Percentiles rank a stretch among this genome's conserved stretches.
phyloP scores from a whole-genome alignment of 805 yeast species.

The Cyberlindnera euphorbiae region DNA sequence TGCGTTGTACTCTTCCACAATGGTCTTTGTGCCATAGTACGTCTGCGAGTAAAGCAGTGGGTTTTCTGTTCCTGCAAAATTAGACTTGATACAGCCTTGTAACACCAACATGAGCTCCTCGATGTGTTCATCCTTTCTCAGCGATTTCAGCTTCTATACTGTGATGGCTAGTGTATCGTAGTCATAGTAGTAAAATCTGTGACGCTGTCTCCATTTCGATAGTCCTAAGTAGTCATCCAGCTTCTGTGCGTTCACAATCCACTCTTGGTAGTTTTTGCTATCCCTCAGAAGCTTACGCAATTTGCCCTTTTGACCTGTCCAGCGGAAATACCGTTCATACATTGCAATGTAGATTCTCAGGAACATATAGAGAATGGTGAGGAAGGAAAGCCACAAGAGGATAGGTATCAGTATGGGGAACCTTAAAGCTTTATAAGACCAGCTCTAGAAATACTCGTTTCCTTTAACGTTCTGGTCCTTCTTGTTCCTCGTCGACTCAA shows the following conservation, averaged over 20 bases:
- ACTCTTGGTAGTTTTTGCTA: constrained; percentile 52
- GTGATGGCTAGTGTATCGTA: constrained; percentile 52
- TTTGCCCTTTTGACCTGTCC: constrained; percentile 52
- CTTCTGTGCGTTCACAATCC: constrained; percentile 52
- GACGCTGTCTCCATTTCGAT: constrained; percentile 48
- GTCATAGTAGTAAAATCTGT: constrained; percentile 58
- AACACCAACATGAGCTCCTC: constrained; percentile 50
- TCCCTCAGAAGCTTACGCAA: constrained; percentile 46
- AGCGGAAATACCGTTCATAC: constrained; percentile 54
- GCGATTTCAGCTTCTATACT: constrained; percentile 33
- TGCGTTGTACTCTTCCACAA: constrained; percentile 49
- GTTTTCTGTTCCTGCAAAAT: constrained; percentile 78
- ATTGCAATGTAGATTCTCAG: constrained; percentile 58
- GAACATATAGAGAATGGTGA: constrained; percentile 45
- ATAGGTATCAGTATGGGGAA: constrained; percentile 61
- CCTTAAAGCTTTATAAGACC: constrained; percentile 46
- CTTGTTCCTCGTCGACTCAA: constrained; percentile 6
- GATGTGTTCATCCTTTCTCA: constrained; percentile 25
- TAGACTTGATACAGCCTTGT: constrained; percentile 63
- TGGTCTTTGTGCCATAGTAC: constrained; percentile 66
- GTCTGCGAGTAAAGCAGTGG: constrained; percentile 67
- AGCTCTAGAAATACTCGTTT: constrained; percentile 31
- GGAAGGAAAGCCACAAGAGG: constrained; percentile 46
- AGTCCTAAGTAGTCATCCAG: constrained; percentile 55
- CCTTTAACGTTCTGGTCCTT: constrained; percentile 11